These are phyloP conservation scores for Metarhizium album DNA, from an alignment of 2,329 filamentous ascomycete species.

Conservation along the genomic window DNA sequence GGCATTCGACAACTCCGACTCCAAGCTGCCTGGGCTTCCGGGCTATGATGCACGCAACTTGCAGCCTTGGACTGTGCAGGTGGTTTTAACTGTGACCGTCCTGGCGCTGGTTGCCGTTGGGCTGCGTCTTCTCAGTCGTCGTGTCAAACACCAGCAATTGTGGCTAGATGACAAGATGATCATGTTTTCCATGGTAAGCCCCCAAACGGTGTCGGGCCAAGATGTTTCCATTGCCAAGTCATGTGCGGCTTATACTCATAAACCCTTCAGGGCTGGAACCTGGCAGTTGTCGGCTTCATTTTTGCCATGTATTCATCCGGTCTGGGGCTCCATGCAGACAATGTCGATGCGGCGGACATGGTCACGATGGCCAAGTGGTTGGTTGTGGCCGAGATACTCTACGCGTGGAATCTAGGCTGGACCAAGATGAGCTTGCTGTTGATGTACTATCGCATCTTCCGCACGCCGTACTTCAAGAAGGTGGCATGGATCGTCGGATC, in stretches of 20 bases:
- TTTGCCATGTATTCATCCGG: conserved; percentile 34
- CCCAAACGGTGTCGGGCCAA: not conserved
- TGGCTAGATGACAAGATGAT: conserved; percentile 42
- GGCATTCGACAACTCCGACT: conserved; percentile 3
- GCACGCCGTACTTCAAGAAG: conserved; percentile 29
- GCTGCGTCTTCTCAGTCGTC: conserved; percentile 29
- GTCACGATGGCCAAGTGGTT: conserved; percentile 36
- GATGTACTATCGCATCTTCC: conserved; percentile 44
- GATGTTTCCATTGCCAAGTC: too few species aligned
- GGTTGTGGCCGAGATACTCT: conserved; percentile 35
- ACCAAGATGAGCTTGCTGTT: conserved; percentile 39
- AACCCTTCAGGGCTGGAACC: conserved; percentile 26
- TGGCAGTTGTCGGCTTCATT: conserved; percentile 34
- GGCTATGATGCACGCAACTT: conserved; percentile 21
- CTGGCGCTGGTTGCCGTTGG: conserved; percentile 26
- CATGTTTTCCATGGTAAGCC: conserved; percentile 33
- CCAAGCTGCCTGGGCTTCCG: conserved; percentile 11
- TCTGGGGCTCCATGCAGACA: conserved; percentile 35
- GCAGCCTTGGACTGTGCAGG: conserved; percentile 30
- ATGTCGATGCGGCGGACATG: conserved; percentile 24
- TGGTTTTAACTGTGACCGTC: conserved; percentile 28
- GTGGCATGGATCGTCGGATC: conserved; percentile 28
- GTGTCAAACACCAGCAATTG: conserved; percentile 27
- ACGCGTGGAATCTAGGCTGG: conserved; percentile 35
- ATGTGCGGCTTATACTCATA: not conserved